Conservation (phyloP, 2,329 filamentous ascomycete species). For the Nectriaceae sp. region DNA sequence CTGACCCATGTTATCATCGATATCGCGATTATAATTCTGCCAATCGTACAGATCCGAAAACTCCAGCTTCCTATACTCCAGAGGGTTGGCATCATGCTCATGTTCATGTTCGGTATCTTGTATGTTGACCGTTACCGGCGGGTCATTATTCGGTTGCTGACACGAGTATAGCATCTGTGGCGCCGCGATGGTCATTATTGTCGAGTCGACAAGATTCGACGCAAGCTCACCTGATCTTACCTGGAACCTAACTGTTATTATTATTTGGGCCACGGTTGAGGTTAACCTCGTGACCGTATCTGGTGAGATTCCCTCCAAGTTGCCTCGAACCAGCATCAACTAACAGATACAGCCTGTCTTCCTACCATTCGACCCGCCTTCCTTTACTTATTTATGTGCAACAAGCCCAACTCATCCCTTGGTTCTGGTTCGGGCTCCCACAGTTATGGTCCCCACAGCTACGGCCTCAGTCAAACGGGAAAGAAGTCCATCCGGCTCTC, state of each 20-base stretch:
- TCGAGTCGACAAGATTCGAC: conserved; percentile 16
- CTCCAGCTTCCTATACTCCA: conserved; percentile 29
- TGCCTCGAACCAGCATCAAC: neutral
- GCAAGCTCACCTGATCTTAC: conserved; percentile 16
- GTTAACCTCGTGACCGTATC: conserved; percentile 28
- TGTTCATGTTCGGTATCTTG: conserved; percentile 35
- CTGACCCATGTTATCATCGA: conserved; percentile 34
- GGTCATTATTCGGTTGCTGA: neutral
- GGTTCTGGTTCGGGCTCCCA: conserved; percentile 17
- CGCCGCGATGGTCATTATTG: conserved; percentile 23
- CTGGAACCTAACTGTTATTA: conserved; percentile 22
- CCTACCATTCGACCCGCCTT: conserved; percentile 23
- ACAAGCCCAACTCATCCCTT: conserved; percentile 12
- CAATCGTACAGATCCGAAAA: conserved; percentile 32
- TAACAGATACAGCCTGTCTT: conserved; percentile 12
- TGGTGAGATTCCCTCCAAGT: conserved; percentile 4
- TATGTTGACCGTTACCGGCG: conserved; percentile 15
- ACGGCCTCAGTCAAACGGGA: conserved; percentile 21
- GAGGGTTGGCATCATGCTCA: conserved; percentile 28
- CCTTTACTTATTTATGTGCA: conserved; percentile 20
- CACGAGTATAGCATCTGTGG: conserved; percentile 14
- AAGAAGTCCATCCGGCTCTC: conserved; percentile 24
- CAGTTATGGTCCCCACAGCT: conserved; percentile 13
- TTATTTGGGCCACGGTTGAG: conserved; percentile 26
- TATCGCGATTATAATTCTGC: conserved; percentile 31